These are phyloP conservation scores for Geosmithia putterillii DNA, from an alignment of 2,329 filamentous ascomycete genomes.

Conservation along the genomic window DNA sequence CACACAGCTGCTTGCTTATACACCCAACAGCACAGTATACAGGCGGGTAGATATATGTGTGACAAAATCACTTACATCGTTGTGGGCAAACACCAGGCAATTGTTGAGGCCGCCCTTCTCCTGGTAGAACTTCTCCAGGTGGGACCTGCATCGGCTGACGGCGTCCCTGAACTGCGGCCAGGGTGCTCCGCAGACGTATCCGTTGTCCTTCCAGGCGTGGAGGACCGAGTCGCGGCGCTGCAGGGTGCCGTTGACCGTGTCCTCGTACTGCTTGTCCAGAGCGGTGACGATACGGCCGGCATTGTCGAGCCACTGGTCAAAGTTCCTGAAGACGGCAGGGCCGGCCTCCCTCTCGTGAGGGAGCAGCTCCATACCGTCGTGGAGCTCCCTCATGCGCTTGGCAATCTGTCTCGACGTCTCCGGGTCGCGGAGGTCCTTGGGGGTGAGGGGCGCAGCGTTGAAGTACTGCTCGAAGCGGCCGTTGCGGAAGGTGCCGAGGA, in stretches of 20 bases:
- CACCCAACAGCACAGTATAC: no score
- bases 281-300: slow-evolving; percentile 46
- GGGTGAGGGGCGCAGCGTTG: slow-evolving; percentile 68
- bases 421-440: slow-evolving; percentile 62
- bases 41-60: slow-evolving; percentile 6
- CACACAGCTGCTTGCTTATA: no score
- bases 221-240: slow-evolving; percentile 12
- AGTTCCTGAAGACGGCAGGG: slow-evolving; percentile 80
- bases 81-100: slow-evolving; percentile 87
- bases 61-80: slow-evolving; percentile 63
- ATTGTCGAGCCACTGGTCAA: slow-evolving; percentile 78
- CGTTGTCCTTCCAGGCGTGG: slow-evolving; percentile 52
- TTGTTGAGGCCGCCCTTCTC: slow-evolving; percentile 54
- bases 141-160: slow-evolving; percentile 65
- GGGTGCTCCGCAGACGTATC: slow-evolving; percentile 70
- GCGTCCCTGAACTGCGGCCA: slow-evolving; percentile 68
- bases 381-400: slow-evolving; percentile 92
- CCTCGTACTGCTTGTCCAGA: slow-evolving; percentile 44
- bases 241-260: slow-evolving; percentile 4
- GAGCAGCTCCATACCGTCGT: slow-evolving; percentile 83
- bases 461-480: slow-evolving; percentile 94
- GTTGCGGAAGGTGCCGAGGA: slow-evolving; percentile 87
- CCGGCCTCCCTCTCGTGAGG: slow-evolving; percentile 66
- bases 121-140: slow-evolving; percentile 62
- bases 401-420: slow-evolving; percentile 87